phyloP scores from a whole-genome alignment of 306 rosid species.

The Quercus glauca region DNA sequence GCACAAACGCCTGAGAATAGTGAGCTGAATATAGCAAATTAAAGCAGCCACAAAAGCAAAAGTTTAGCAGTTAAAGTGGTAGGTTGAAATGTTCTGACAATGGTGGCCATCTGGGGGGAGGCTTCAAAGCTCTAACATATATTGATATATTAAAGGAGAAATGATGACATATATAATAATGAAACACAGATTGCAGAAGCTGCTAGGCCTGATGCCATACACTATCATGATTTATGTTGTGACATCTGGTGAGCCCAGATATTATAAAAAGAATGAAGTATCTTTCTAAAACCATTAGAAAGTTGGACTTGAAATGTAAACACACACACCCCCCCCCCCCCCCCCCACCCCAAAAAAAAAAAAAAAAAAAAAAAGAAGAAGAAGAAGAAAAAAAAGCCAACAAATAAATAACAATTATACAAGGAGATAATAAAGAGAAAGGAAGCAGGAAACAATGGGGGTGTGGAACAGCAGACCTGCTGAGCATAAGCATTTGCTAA shows the following conservation, averaged over 20 bases:
- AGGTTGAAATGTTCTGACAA: background rate
- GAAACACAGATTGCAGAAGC: background rate
- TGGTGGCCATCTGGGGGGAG: background rate
- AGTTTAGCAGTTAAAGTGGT: background rate
- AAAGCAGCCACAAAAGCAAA: background rate
- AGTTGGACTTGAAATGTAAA: background rate
- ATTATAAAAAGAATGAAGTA: background rate
- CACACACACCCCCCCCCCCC: background rate
- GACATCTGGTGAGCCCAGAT: background rate
- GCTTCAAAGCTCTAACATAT: background rate
- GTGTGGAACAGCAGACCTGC: slow-evolving; percentile 43
- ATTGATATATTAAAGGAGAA: background rate
- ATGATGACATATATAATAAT: background rate
- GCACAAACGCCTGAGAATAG: background rate
- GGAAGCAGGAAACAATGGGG: background rate
- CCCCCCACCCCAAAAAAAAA: background rate
- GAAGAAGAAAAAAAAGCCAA: too few species aligned
- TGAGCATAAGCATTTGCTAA: slow-evolving; percentile 81
- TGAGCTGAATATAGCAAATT: background rate
- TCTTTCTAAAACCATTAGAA: background rate
- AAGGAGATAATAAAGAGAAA: background rate
- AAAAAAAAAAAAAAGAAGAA: background rate
- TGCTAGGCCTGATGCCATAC: background rate
- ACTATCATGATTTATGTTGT: background rate
- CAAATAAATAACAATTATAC: background rate